These are phyloP conservation scores for Podospora didyma DNA, from an alignment of 495 filamentous ascomycete species.

Conservation along the genomic window DNA sequence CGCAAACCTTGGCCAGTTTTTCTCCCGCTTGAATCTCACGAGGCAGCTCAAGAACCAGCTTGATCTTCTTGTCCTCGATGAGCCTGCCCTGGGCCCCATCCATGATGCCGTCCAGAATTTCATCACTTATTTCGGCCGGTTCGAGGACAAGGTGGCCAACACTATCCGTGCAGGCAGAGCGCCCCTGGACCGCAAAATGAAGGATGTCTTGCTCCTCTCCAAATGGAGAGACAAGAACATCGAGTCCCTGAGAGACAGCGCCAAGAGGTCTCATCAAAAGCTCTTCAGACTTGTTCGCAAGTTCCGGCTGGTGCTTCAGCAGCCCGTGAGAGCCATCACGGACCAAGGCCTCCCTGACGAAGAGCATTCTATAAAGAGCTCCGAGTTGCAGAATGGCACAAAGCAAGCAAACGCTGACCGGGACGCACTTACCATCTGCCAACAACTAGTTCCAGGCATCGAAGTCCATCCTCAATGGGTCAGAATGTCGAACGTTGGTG, in stretches of 20 bases:
- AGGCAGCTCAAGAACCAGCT: constrained; percentile 65
- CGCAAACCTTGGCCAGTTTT: constrained; percentile 76
- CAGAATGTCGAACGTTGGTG: constrained; percentile 64
- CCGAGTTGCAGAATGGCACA: background rate
- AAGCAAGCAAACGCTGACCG: constrained; percentile 37
- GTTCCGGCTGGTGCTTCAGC: constrained; percentile 71
- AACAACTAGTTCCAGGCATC: constrained; percentile 52
- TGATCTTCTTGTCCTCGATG: constrained; percentile 51
- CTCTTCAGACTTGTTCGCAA: constrained; percentile 87
- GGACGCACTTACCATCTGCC: constrained; percentile 48
- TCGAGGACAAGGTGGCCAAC: constrained; percentile 59
- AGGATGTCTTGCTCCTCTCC: constrained; percentile 78
- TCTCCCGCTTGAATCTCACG: constrained; percentile 65
- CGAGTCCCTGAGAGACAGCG: constrained; percentile 78
- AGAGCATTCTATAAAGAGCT: constrained; percentile 9
- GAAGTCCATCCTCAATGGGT: constrained; percentile 49
- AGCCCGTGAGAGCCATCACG: constrained; percentile 61
- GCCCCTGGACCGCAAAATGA: constrained; percentile 77
- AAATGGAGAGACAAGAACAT: constrained; percentile 99
- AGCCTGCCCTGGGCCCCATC: constrained; percentile 49
- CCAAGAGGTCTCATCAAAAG: constrained; percentile 83
- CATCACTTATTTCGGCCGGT: constrained; percentile 65
- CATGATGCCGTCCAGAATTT: constrained; percentile 70
- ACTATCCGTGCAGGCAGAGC: constrained; percentile 57
- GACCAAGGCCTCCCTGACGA: constrained; percentile 62